Evolutionary conservation across 371 early-diverging fungal species (phyloP), one percentile per base, ranked within the genome.

Genomic region (Mortierella sp.): DNA sequence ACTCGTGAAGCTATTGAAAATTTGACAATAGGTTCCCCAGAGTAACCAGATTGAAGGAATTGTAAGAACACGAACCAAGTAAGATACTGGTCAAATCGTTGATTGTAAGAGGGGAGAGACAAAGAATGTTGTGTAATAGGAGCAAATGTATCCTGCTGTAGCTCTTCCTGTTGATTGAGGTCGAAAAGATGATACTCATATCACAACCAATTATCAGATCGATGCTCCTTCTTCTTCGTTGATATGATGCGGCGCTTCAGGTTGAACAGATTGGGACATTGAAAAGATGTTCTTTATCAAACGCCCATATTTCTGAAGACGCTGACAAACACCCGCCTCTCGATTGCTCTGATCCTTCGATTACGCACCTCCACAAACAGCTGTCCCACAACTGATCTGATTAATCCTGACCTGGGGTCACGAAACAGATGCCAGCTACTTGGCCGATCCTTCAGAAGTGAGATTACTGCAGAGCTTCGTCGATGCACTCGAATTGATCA

Each of bases 1-100:
- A 92, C 85, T 92, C 92, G 86, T 89, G 88, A 83, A 90, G 88
- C 92, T 90, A 84, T 75, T 77, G 73, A 72, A 22, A 33, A 33
- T 58, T 47, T 61, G 33, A 53, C 75, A 69, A 70, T 75, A 69
- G 73, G 68, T 72, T 65, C 58, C 63, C 73, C 62, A 70, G 21
- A 61, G 70, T 48, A 57, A 65, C 63, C 61, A 70, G 53, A 66
- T 75, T 70, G 71, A 70, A 53, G 63, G 65, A 53, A 52, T 36
- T 45, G 52, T 24, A 67, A 61, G 55, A 63, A 71, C 22, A 77
- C 77, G 77, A 77, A 77, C 77, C 77, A 77, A 77, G 77, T 77
- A 77, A 77, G 72, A 77, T 77, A 77, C 77, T 77, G 77, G 77
- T 77, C 77, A 77, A 72, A 77, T 71, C 69, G 72, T 61, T 77